phyloP scores from a whole-genome alignment of 441 rosid genomes.

The Euphorbia celastroides region DNA sequence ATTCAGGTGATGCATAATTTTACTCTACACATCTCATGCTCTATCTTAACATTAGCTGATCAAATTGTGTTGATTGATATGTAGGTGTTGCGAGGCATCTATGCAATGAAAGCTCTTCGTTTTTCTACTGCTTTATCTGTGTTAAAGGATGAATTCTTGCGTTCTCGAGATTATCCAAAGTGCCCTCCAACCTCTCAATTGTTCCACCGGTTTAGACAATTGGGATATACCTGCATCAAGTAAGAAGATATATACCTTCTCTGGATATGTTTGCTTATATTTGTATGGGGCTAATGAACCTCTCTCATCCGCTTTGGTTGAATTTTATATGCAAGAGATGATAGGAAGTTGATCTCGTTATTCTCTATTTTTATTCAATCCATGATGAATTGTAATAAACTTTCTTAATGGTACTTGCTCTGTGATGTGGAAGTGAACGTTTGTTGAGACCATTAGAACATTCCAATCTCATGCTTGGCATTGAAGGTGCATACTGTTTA shows the following conservation, averaged over 20 bases:
- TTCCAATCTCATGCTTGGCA: background rate
- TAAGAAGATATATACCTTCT: conserved; percentile 28
- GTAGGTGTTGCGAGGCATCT: conserved; percentile 81
- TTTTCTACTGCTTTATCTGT: conserved; percentile 91
- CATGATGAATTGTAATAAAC: background rate
- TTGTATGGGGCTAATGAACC: background rate
- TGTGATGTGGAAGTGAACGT: background rate
- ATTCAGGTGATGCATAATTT: conserved; percentile 60
- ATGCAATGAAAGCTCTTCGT: conserved; percentile 91
- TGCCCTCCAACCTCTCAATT: conserved; percentile 91
- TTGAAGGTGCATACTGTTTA: background rate
- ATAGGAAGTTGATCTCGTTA: background rate
- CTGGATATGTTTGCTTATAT: conserved; percentile 4
- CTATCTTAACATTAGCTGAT: conserved; percentile 25
- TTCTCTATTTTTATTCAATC: background rate
- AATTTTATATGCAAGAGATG: background rate
- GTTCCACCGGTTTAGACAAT: conserved; percentile 89
- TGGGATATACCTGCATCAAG: conserved; percentile 98
- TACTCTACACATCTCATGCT: conserved; percentile 15
- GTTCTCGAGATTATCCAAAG: conserved; percentile 98
- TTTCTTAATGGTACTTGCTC: background rate
- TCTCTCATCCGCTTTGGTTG: background rate
- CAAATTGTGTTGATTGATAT: conserved; percentile 20
- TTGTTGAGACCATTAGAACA: background rate
- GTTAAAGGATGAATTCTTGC: conserved; percentile 88